Evolutionary conservation across 2,329 filamentous ascomycete species (phyloP).

Genomic region (Pseudogymnoascus sp.): DNA sequence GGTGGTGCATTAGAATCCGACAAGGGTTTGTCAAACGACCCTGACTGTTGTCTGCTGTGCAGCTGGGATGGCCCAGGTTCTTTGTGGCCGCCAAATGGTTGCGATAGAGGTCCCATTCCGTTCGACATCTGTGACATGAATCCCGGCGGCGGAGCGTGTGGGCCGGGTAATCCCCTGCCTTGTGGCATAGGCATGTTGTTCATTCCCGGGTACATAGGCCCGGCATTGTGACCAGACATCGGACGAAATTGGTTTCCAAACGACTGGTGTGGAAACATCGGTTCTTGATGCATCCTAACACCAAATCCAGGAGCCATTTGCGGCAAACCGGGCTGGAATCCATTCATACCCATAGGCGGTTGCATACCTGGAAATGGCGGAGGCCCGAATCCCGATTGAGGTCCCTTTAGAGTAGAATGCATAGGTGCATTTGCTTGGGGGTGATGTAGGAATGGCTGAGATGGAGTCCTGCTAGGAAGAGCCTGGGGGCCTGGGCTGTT

Average conservation of each 20-base stretch:
- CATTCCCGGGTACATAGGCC: conserved; percentile 53
- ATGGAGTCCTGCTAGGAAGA: conserved; percentile 51
- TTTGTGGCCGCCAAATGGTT: conserved; percentile 32
- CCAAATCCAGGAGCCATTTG: conserved; percentile 38
- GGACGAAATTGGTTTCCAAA: conserved; percentile 49
- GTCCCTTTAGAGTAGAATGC: conserved; percentile 49
- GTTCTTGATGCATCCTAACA: conserved; percentile 37
- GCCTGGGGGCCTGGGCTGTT: conserved; percentile 59
- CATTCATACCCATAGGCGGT: conserved; percentile 49
- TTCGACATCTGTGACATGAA: conserved; percentile 39
- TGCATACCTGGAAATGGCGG: conserved; percentile 42
- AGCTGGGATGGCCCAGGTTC: conserved; percentile 41
- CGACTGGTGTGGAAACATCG: conserved; percentile 48
- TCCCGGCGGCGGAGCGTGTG: conserved; percentile 44
- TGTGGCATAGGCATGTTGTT: conserved; percentile 53
- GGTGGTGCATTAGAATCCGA: conserved; percentile 36
- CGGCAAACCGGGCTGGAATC: conserved; percentile 40
- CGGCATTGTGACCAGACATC: conserved; percentile 42
- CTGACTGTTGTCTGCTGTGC: conserved; percentile 72
- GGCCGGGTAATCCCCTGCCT: conserved; percentile 33
- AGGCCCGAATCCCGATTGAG: conserved; percentile 42
- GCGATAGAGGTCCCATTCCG: conserved; percentile 29
- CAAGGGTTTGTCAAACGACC: conserved; percentile 53
- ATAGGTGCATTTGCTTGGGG: conserved; percentile 61
- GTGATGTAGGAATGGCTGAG: conserved; percentile 45